These are phyloP conservation scores for Mycena crocata DNA, from an alignment of 768 basidiomycete species.

Conservation along the genomic window DNA sequence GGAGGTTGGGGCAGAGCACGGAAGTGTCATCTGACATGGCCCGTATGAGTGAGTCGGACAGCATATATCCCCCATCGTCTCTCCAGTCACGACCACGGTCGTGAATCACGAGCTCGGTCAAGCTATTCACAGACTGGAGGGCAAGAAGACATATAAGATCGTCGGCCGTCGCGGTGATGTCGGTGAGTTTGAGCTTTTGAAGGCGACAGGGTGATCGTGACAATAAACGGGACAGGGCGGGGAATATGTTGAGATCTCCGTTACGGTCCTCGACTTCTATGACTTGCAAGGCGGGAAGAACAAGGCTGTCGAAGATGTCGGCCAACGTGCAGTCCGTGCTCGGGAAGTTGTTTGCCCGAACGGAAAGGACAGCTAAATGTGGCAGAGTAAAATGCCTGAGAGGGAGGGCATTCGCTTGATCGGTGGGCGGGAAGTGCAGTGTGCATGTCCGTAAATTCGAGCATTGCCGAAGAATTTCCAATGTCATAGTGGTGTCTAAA, in stretches of 20 bases:
- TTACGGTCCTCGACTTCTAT: slow-evolving; percentile 17
- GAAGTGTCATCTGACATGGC: slow-evolving; percentile 1
- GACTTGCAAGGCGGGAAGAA: slow-evolving; percentile 13
- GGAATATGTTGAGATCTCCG: slow-evolving; percentile 18
- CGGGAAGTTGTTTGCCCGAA: slow-evolving; percentile 11
- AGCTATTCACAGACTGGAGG: slow-evolving; percentile 9
- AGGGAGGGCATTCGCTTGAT: background rate
- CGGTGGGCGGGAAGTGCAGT: slow-evolving; percentile 15
- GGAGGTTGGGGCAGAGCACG: slow-evolving; percentile 19
- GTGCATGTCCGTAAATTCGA: slow-evolving; percentile 11
- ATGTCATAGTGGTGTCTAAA: slow-evolving; percentile 11
- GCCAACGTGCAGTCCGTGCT: background rate
- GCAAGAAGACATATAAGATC: slow-evolving; percentile 15
- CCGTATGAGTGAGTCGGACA: slow-evolving; percentile 9
- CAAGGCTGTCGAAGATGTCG: slow-evolving; percentile 19
- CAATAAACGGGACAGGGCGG: slow-evolving; percentile 11
- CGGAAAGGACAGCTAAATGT: slow-evolving; percentile 4
- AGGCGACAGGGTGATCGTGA: slow-evolving; percentile 19
- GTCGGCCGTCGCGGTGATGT: slow-evolving; percentile 4
- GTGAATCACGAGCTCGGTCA: slow-evolving; percentile 3
- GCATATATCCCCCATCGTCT: slow-evolving; percentile 16
- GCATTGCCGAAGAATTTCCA: slow-evolving; percentile 16
- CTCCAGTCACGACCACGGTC: slow-evolving; percentile 19
- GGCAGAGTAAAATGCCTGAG: slow-evolving; percentile 5
- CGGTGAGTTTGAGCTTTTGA: slow-evolving; percentile 17